Conservation (phyloP, 805 yeast genomes). For the Kazachstania psychrophila region DNA sequence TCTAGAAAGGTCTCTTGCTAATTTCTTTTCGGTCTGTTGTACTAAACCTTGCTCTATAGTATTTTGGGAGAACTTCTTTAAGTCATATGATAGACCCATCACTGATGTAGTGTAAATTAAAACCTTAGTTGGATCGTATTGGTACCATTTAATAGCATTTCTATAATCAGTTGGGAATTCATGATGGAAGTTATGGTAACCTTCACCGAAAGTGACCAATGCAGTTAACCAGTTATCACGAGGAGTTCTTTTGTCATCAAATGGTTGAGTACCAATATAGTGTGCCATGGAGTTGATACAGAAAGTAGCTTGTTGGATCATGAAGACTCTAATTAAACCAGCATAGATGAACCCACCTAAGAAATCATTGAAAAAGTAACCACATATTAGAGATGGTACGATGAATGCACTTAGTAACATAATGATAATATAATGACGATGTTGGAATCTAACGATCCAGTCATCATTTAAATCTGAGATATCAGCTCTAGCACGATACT, state of each 20-base stretch:
- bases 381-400: conserved; percentile 51
- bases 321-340: conserved; percentile 58
- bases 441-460: conserved; percentile 74
- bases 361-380: conserved; percentile 49
- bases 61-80: conserved; percentile 68
- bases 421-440: conserved; percentile 58
- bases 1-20: conserved; percentile 50
- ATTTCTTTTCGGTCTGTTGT: conserved; percentile 76
- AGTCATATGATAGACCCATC: conserved; percentile 61
- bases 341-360: conserved; percentile 70
- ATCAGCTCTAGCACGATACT: conserved; percentile 72
- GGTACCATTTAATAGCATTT: conserved; percentile 81
- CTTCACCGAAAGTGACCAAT: conserved; percentile 79
- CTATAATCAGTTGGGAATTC: conserved; percentile 86
- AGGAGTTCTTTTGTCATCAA: conserved; percentile 80
- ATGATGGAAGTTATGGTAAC: conserved; percentile 85
- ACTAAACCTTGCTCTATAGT: conserved; percentile 75
- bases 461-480: conserved; percentile 70
- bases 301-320: conserved; percentile 78
- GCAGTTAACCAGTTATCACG: conserved; percentile 77
- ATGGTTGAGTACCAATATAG: conserved; percentile 80
- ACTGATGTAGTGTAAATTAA: conserved; percentile 50
- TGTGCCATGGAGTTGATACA: conserved; percentile 82
- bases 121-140: conserved; percentile 74
- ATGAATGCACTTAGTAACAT: conserved; percentile 55